Percentiles rank a stretch among this genome's conserved stretches.
Conservation (phyloP, 306 rosid genomes). For the Pyrus pyrifolia region DNA sequence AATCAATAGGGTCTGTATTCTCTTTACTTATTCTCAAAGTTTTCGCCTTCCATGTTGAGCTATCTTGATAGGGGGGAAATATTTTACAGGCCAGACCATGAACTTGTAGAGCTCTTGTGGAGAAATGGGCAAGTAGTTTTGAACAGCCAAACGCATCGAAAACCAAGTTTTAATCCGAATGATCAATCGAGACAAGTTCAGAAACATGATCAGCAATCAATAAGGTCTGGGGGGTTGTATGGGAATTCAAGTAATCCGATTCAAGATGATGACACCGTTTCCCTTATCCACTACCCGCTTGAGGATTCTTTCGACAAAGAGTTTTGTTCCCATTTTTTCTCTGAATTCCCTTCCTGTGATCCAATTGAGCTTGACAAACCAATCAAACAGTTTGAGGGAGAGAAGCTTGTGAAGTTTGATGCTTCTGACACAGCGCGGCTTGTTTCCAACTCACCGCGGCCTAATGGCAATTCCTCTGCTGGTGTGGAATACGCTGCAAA, state of each 20-base stretch:
- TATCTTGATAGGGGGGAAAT: slow-evolving; percentile 13
- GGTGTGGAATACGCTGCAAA: slow-evolving; percentile 34
- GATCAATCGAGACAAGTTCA: slow-evolving; percentile 38
- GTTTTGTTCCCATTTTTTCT: slow-evolving; percentile 44
- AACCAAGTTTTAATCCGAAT: slow-evolving; percentile 26
- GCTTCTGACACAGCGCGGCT: slow-evolving; percentile 20
- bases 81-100: slow-evolving; percentile 60
- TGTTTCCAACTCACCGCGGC: slow-evolving; percentile 22
- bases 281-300: slow-evolving; percentile 61
- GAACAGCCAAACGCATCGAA: slow-evolving; percentile 52
- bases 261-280: slow-evolving; percentile 52
- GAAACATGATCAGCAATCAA: slow-evolving; percentile 40
- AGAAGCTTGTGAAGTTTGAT: slow-evolving; percentile 30
- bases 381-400: slow-evolving; percentile 40
- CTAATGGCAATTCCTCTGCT: slow-evolving; percentile 25
- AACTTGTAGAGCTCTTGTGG: slow-evolving; percentile 74
- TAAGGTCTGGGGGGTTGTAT: slow-evolving; percentile 26
- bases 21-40: background rate
- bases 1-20: slow-evolving; percentile 50
- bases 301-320: slow-evolving; percentile 64
- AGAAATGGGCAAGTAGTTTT: slow-evolving; percentile 78
- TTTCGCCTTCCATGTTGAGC: slow-evolving; percentile 1
- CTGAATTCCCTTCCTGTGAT: slow-evolving; percentile 47
- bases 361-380: slow-evolving; percentile 37
- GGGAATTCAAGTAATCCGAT: slow-evolving; percentile 41